Evolutionary conservation across 208 protist genomes (phyloP).

Genomic region (Crithidia sp.): DNA sequence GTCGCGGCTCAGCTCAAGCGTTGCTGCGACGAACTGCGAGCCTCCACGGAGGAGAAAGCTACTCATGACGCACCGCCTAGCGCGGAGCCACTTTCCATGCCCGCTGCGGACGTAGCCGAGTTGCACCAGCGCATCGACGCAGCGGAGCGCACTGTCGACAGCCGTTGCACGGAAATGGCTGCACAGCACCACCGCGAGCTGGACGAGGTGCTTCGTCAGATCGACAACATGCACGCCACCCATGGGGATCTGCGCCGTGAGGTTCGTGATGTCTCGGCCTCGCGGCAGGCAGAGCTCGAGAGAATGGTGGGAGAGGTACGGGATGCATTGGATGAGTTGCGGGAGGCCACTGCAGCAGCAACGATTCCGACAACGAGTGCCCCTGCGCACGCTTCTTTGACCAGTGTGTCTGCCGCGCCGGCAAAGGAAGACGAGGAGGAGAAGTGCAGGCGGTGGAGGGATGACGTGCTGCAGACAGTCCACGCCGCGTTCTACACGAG

Average conservation of each 20-base stretch:
- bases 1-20: background rate
- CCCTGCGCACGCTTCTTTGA: no score
- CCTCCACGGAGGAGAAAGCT: background rate
- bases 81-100: no score
- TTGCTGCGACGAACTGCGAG: conserved; percentile 5
- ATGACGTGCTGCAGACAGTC: conserved; percentile 23
- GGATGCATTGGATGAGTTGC: conserved; percentile 7
- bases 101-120: background rate
- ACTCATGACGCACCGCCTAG: background rate
- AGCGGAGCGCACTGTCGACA: background rate
- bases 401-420: background rate
- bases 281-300: conserved; percentile 6
- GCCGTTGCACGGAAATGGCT: background rate
- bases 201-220: background rate
- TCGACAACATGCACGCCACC: background rate
- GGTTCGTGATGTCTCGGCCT: background rate
- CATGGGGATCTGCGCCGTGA: conserved; percentile 17
- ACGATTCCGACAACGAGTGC: background rate
- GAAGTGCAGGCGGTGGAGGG: background rate
- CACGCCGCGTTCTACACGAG: conserved; percentile 39
- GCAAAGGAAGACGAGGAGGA: background rate
- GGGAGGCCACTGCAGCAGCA: background rate
- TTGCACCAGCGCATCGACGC: background rate
- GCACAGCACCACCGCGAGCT: background rate
- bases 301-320: background rate